A percentile compares a stretch with the other conserved stretches of the same genome.
Evolutionary conservation across 2,329 filamentous ascomycete species (phyloP).

Genomic region (Septoria linicola): DNA sequence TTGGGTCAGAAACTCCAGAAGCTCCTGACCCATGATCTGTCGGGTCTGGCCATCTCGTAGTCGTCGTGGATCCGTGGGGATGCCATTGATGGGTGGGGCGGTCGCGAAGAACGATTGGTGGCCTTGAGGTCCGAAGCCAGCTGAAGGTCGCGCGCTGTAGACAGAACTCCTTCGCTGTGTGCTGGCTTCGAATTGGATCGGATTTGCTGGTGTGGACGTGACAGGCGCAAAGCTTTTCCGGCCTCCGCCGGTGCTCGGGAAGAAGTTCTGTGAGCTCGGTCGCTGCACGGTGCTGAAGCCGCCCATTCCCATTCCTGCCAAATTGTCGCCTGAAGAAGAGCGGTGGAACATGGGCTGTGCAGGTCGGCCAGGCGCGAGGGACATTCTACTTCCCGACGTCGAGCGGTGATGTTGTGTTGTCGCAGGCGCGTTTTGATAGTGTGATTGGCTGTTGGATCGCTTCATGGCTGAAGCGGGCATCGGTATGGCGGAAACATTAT

Average conservation of each 20-base stretch:
- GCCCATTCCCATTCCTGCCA: constrained; percentile 75
- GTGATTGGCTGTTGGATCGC: constrained; percentile 76
- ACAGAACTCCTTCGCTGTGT: constrained; percentile 73
- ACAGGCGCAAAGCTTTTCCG: constrained; percentile 71
- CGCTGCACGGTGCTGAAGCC: constrained; percentile 76
- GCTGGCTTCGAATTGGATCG: constrained; percentile 51
- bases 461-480: constrained; percentile 93
- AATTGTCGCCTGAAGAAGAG: constrained; percentile 75
- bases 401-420: constrained; percentile 75
- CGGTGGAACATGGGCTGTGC: constrained; percentile 85
- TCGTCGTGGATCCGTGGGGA: constrained; percentile 82
- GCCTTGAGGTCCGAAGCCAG: constrained; percentile 56
- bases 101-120: constrained; percentile 96
- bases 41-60: constrained; percentile 79
- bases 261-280: constrained; percentile 70
- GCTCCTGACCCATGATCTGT: constrained; percentile 77
- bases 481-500: constrained; percentile 75
- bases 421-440: constrained; percentile 62
- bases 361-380: constrained; percentile 78
- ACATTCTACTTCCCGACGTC: constrained; percentile 78
- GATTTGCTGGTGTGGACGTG: constrained; percentile 50
- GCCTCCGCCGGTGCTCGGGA: constrained; percentile 54
- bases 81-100: constrained; percentile 74
- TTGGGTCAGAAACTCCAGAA: constrained; percentile 86
- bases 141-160: constrained; percentile 58